These are phyloP conservation scores for Dentiscutata heterogama DNA, from an alignment of 371 early-diverging fungal genomes.

Conservation along the genomic window DNA sequence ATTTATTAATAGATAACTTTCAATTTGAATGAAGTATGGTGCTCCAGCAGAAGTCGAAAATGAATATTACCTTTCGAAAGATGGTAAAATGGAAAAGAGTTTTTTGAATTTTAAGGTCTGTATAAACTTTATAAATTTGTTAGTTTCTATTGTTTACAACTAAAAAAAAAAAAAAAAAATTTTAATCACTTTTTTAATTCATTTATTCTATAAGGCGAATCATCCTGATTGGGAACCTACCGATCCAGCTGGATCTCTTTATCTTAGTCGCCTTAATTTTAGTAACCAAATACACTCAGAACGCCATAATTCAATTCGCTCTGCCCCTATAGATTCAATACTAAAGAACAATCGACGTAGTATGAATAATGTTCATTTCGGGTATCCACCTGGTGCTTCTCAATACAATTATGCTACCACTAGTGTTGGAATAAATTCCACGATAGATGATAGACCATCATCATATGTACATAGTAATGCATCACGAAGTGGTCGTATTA, in stretches of 20 bases:
- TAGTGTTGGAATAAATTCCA: slow-evolving; percentile 1
- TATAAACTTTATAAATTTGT: neutral
- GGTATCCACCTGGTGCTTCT: slow-evolving; percentile 4
- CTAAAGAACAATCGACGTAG: slow-evolving; percentile 16
- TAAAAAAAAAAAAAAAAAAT: neutral
- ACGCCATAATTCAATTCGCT: slow-evolving; percentile 3
- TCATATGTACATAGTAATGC: neutral
- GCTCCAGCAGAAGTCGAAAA: slow-evolving; percentile 70
- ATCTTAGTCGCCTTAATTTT: slow-evolving; percentile 60
- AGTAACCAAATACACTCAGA: slow-evolving; percentile 46
- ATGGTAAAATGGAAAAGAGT: slow-evolving; percentile 97
- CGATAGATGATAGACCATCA: neutral
- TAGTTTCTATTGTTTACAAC: slow-evolving; percentile 5
- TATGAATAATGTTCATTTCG: slow-evolving; percentile 35
- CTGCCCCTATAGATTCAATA: slow-evolving; percentile 13
- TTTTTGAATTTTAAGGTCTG: slow-evolving; percentile 93
- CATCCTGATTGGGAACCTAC: slow-evolving; percentile 88
- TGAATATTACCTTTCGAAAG: slow-evolving; percentile 76
- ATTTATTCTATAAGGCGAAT: slow-evolving; percentile 63
- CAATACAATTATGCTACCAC: neutral
- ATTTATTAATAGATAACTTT: neutral
- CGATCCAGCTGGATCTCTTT: slow-evolving; percentile 76
- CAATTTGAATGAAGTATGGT: slow-evolving; percentile 65
- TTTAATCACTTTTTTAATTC: neutral
- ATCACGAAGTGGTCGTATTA: neutral